Percentiles rank a stretch among this genome's conserved stretches.
phyloP scores from a whole-genome alignment of 192 early-diverging fungal genomes.

The Coemansia sp. region DNA sequence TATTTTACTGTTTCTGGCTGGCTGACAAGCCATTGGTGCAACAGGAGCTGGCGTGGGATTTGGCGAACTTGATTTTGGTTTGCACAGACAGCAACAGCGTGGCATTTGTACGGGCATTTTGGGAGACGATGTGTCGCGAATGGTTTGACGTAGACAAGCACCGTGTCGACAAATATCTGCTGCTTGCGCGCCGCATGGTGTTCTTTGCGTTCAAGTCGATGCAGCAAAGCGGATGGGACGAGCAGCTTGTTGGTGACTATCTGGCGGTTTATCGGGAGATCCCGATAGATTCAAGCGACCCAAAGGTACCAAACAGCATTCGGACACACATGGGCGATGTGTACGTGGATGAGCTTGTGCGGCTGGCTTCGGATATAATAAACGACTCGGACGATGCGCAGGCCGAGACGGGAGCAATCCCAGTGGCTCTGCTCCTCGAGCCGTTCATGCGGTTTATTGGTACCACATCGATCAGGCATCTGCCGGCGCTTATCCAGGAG shows the following conservation, averaged over 20 bases:
- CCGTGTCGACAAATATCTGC: conserved; percentile 47
- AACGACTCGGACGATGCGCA: conserved; percentile 6
- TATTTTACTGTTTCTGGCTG: conserved; percentile 97
- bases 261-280: conserved; percentile 21
- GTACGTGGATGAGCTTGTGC: conserved; percentile 44
- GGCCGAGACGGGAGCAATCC: conserved; percentile 16
- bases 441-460: conserved; percentile 47
- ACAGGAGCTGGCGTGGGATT: conserved; percentile 77
- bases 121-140: conserved; percentile 51
- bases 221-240: conserved; percentile 38
- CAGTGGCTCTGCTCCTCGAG: conserved; percentile 41
- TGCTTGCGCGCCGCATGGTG: conserved; percentile 45
- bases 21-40: conserved; percentile 93
- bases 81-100: conserved; percentile 37
- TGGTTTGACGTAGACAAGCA: conserved; percentile 52
- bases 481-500: conserved; percentile 36
- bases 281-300: conserved; percentile 27
- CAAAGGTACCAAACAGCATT: conserved; percentile 38
- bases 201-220: conserved; percentile 38
- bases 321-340: conserved; percentile 44
- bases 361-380: conserved; percentile 19
- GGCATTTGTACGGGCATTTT: conserved; percentile 43
- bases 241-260: conserved; percentile 21
- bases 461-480: conserved; percentile 28
- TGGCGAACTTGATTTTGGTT: conserved; percentile 55